phyloP scores from a whole-genome alignment of 2,329 filamentous ascomycete species.

The Zasmidium citrigriseum region DNA sequence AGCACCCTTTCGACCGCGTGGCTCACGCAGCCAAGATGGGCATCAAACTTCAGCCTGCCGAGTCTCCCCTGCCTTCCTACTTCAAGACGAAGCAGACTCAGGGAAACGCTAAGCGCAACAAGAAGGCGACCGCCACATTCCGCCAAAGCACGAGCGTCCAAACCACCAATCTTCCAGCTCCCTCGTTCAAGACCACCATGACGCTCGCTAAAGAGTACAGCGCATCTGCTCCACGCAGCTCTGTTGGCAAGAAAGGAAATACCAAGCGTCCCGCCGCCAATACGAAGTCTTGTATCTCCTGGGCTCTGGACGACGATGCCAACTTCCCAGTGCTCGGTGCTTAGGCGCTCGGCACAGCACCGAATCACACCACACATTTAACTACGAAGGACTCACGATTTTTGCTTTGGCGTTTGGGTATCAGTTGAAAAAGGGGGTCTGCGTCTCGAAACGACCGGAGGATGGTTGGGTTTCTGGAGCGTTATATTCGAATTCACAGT shows the following conservation, averaged over 20 bases:
- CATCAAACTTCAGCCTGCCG: background rate
- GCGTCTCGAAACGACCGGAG: too few relatives aligned
- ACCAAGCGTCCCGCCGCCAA: too few relatives aligned
- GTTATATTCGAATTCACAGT: too few relatives aligned
- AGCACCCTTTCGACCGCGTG: conserved; percentile 12
- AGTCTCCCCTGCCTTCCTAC: background rate
- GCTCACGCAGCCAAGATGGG: conserved; percentile 6
- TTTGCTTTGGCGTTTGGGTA: too few relatives aligned
- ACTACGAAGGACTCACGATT: too few relatives aligned
- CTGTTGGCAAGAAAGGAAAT: too few relatives aligned
- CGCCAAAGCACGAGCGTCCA: background rate
- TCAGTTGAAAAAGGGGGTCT: too few relatives aligned
- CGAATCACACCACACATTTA: too few relatives aligned
- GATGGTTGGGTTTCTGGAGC: too few relatives aligned
- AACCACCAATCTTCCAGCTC: background rate
- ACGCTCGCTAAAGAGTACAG: background rate
- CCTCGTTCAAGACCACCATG: background rate
- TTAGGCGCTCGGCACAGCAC: too few relatives aligned
- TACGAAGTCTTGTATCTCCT: too few relatives aligned
- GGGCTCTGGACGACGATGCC: background rate
- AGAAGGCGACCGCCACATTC: background rate
- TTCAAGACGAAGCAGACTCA: background rate
- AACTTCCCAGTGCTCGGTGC: background rate
- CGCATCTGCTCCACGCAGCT: too few relatives aligned
- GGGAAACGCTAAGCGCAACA: background rate